phyloP scores from a whole-genome alignment of 1,284 basidiomycete genomes.

The Binderoboletus segoi region DNA sequence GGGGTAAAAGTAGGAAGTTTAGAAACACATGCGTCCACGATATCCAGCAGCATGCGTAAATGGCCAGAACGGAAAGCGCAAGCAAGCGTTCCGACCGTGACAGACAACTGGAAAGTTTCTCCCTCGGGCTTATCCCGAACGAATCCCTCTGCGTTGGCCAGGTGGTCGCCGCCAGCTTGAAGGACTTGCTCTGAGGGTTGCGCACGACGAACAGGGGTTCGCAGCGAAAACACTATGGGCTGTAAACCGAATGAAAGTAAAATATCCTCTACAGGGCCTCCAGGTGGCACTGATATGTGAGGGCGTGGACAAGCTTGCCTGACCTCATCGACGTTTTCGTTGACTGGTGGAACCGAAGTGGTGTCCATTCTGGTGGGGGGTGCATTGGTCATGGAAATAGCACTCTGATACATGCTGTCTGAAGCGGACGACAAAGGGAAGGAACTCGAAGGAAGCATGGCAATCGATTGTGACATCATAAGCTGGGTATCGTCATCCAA shows the following conservation, averaged over 20 bases:
- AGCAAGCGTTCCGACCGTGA: conserved; percentile 53
- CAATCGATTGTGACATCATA: conserved; percentile 77
- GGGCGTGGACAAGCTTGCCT: conserved; percentile 4
- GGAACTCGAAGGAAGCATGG: conserved; percentile 51
- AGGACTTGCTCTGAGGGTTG: conserved; percentile 9
- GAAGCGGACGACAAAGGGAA: conserved; percentile 49
- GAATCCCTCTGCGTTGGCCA: conserved; percentile 3
- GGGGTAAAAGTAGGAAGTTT: conserved; percentile 22
- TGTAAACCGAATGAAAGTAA: conserved; percentile 60
- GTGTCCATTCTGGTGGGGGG: conserved; percentile 1
- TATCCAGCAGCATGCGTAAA: conserved; percentile 48
- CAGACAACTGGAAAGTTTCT: conserved; percentile 36
- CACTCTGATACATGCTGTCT: conserved; percentile 75
- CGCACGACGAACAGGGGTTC: conserved; percentile 41
- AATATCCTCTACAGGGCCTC: conserved; percentile 40
- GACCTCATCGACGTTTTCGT: not conserved
- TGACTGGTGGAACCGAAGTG: not conserved
- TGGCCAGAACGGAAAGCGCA: conserved; percentile 56
- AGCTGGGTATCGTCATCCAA: conserved; percentile 67
- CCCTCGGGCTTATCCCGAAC: conserved; percentile 8
- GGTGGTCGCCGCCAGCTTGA: not conserved
- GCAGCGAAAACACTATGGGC: conserved; percentile 56
- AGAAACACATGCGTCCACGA: conserved; percentile 42
- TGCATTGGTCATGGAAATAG: conserved; percentile 49
- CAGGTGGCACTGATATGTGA: conserved; percentile 12